Conservation (phyloP, 768 basidiomycete genomes). For the Lepiota venenata region DNA sequence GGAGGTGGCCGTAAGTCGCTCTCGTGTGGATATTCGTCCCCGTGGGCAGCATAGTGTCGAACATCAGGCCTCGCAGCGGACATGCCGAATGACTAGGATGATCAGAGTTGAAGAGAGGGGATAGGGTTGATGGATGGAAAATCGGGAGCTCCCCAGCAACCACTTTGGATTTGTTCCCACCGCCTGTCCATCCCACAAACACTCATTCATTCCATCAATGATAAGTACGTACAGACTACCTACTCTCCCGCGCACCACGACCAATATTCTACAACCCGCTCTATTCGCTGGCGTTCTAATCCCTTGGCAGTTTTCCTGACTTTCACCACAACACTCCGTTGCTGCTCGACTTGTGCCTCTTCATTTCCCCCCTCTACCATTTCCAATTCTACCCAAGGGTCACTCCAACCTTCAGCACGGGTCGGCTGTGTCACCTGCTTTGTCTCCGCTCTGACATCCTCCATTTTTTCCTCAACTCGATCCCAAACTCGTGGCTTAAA, state of each 20-base stretch:
- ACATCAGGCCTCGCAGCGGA: not conserved
- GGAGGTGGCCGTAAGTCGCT: conserved; percentile 2
- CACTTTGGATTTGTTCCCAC: too few species aligned
- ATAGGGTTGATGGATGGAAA: not conserved
- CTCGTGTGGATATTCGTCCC: not conserved
- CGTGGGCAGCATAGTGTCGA: not conserved
- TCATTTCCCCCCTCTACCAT: conserved; percentile 30
- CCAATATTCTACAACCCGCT: conserved; percentile 69
- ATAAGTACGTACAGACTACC: conserved; percentile 9
- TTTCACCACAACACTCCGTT: conserved; percentile 50
- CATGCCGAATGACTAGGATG: not conserved
- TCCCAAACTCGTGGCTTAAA: conserved; percentile 74
- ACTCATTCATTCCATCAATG: conserved; percentile 8
- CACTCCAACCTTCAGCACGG: conserved; percentile 17
- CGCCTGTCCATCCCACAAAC: not conserved
- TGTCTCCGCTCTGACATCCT: conserved; percentile 6
- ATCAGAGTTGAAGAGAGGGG: not conserved
- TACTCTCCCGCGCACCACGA: conserved; percentile 37
- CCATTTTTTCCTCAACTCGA: conserved; percentile 26
- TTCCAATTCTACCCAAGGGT: conserved; percentile 2
- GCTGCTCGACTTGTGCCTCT: conserved; percentile 12
- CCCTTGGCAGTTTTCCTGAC: conserved; percentile 53
- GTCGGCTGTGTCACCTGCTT: not conserved
- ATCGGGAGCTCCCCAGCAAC: not conserved
- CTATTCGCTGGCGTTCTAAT: conserved; percentile 69